Percentiles rank a stretch among this genome's conserved stretches.
Evolutionary conservation across 78 protist genomes (phyloP).

Genomic region (Cavenderia fasciculata): DNA sequence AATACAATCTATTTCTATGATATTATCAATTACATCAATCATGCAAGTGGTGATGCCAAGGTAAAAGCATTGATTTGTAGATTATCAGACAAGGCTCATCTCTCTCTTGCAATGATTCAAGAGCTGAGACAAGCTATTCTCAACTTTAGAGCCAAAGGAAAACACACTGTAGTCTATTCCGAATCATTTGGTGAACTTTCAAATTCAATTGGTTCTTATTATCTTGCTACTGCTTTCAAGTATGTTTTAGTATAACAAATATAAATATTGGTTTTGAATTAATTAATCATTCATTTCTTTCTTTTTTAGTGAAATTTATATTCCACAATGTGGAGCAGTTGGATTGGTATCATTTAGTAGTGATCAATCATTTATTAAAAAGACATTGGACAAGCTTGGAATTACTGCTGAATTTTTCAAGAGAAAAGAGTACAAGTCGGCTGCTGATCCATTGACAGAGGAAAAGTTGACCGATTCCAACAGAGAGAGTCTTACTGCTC

Average conservation of each 20-base stretch:
- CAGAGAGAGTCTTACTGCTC: constrained; percentile 20
- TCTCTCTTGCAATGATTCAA: constrained; percentile 26
- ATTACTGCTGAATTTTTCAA: constrained; percentile 8
- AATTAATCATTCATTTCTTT: neutral
- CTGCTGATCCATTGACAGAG: constrained; percentile 1
- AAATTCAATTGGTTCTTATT: constrained; percentile 20
- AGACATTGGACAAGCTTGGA: constrained; percentile 30
- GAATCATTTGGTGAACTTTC: constrained; percentile 33
- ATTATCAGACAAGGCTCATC: neutral
- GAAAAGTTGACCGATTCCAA: constrained; percentile 46
- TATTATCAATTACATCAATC: constrained; percentile 12
- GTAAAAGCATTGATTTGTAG: constrained; percentile 13
- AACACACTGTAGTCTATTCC: neutral
- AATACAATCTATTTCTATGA: constrained; percentile 8
- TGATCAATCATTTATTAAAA: constrained; percentile 40
- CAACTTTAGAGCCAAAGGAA: constrained; percentile 23
- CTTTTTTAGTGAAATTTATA: neutral
- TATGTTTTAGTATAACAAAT: neutral
- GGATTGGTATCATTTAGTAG: neutral
- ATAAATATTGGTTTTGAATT: neutral
- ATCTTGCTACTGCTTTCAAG: constrained; percentile 24
- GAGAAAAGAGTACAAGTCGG: constrained; percentile 67
- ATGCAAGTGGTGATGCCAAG: constrained; percentile 23
- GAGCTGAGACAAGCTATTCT: constrained; percentile 29
- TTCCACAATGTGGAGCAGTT: constrained; percentile 27